Evolutionary conservation across 1,284 basidiomycete genomes (phyloP).

Genomic region (Mycosarcoma mackinlayi): DNA sequence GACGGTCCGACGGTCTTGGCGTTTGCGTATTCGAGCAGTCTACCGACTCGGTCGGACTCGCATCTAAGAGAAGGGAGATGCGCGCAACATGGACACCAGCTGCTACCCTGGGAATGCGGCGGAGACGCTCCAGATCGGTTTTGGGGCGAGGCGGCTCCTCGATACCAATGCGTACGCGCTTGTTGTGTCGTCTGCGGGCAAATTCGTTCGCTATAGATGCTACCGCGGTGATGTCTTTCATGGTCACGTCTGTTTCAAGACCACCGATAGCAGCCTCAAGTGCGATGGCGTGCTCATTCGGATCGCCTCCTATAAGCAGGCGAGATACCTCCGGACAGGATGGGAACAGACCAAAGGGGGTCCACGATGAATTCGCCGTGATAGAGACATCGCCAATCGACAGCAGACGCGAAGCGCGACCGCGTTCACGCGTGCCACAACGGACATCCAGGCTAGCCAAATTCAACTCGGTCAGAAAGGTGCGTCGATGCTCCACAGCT

Average conservation of each 20-base stretch:
- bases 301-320: conserved; percentile 51
- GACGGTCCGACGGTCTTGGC: neutral
- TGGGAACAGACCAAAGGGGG: conserved; percentile 62
- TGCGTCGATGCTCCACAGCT: conserved; percentile 56
- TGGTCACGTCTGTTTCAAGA: conserved; percentile 39
- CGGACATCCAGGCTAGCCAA: conserved; percentile 43
- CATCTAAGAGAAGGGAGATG: conserved; percentile 47
- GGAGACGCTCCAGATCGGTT: conserved; percentile 26
- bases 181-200: conserved; percentile 13
- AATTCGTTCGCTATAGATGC: conserved; percentile 20
- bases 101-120: conserved; percentile 38
- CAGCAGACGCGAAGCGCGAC: conserved; percentile 24
- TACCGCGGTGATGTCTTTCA: conserved; percentile 36
- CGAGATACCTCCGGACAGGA: conserved; percentile 12
- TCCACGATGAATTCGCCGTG: conserved; percentile 50
- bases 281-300: conserved; percentile 58
- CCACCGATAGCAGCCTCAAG: conserved; percentile 45
- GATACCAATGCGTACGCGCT: conserved; percentile 23
- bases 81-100: conserved; percentile 42
- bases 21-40: neutral
- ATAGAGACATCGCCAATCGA: conserved; percentile 36
- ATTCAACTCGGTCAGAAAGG: conserved; percentile 42
- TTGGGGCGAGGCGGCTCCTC: conserved; percentile 24
- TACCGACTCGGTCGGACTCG: conserved; percentile 9
- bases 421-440: conserved; percentile 14